These are phyloP conservation scores for Pseudocercospora eumusae DNA, from an alignment of 2,329 filamentous ascomycete genomes.

Conservation along the genomic window DNA sequence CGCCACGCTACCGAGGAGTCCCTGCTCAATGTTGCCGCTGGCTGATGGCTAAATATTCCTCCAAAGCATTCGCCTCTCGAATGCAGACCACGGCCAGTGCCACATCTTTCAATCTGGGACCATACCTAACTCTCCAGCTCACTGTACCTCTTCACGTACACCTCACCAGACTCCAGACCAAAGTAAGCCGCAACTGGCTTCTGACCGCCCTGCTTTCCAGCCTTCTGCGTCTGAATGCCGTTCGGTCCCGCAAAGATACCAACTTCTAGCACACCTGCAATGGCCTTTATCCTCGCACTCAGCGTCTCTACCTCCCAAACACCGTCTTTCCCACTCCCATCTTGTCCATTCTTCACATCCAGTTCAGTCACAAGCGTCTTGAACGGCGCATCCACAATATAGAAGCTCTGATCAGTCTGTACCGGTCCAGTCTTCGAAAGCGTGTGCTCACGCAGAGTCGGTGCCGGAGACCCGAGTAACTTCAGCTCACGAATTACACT, in stretches of 20 bases:
- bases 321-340: conserved; percentile 56
- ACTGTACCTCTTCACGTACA: conserved; percentile 37
- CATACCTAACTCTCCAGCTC: conserved; percentile 16
- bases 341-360: conserved; percentile 49
- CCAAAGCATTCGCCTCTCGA: not conserved
- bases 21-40: no score
- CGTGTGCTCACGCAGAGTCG: conserved; percentile 70
- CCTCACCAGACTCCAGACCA: conserved; percentile 69
- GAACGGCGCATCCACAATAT: conserved; percentile 92
- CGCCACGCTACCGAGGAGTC: no score
- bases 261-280: conserved; percentile 87
- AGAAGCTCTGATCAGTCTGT: conserved; percentile 82
- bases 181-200: conserved; percentile 95
- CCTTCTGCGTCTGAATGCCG: conserved; percentile 65
- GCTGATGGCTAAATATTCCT: not conserved
- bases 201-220: conserved; percentile 69
- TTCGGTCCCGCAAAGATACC: conserved; percentile 85
- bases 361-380: conserved; percentile 63
- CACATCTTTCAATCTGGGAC: not conserved
- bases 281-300: conserved; percentile 71
- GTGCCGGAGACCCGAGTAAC: conserved; percentile 70
- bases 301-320: conserved; percentile 79
- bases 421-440: conserved; percentile 80
- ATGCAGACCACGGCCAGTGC: not conserved
- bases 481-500: conserved; percentile 73